Percentiles rank a stretch among this genome's conserved stretches.
Evolutionary conservation across 805 yeast species (phyloP).

Genomic region (Teunomyces gatunensis): DNA sequence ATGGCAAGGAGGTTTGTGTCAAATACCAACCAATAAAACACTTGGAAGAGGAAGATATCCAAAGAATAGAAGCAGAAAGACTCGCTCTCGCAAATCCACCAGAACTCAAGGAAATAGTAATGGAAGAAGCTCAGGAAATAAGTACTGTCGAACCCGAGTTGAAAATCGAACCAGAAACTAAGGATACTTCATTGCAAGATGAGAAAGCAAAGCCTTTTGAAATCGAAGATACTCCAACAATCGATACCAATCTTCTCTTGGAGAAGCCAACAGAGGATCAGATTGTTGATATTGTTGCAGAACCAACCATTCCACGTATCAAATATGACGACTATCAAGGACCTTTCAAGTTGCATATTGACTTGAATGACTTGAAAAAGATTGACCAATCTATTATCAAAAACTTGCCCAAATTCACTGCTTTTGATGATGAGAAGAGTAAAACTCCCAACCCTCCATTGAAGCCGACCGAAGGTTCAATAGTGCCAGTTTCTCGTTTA

Average conservation of each 20-base stretch:
- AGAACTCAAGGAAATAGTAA: not conserved
- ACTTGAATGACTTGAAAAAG: slow-evolving; percentile 40
- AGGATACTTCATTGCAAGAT: slow-evolving; percentile 3
- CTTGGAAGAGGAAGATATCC: slow-evolving; percentile 10
- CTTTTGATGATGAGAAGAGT: slow-evolving; percentile 39
- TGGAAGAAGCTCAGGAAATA: not conserved
- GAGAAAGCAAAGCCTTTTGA: slow-evolving; percentile 4
- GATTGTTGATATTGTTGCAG: not conserved
- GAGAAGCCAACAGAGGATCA: slow-evolving; percentile 8
- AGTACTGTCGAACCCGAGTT: not conserved
- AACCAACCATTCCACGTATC: not conserved
- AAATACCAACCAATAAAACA: slow-evolving; percentile 45
- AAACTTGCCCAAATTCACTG: slow-evolving; percentile 46
- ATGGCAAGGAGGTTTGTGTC: slow-evolving; percentile 66
- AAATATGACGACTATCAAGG: slow-evolving; percentile 4
- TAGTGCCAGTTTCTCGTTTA: slow-evolving; percentile 63
- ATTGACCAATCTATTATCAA: slow-evolving; percentile 48
- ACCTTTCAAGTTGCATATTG: slow-evolving; percentile 49
- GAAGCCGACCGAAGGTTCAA: slow-evolving; percentile 28
- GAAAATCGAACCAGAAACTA: not conserved
- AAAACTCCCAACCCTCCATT: slow-evolving; percentile 18
- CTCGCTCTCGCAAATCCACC: not conserved
- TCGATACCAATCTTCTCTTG: slow-evolving; percentile 38
- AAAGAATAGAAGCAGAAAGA: slow-evolving; percentile 1
- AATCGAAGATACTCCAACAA: slow-evolving; percentile 13